Evolutionary conservation across 202 grass and related monocot species (phyloP), one percentile per base, ranked within the genome.

Genomic region (Setaria italica): DNA sequence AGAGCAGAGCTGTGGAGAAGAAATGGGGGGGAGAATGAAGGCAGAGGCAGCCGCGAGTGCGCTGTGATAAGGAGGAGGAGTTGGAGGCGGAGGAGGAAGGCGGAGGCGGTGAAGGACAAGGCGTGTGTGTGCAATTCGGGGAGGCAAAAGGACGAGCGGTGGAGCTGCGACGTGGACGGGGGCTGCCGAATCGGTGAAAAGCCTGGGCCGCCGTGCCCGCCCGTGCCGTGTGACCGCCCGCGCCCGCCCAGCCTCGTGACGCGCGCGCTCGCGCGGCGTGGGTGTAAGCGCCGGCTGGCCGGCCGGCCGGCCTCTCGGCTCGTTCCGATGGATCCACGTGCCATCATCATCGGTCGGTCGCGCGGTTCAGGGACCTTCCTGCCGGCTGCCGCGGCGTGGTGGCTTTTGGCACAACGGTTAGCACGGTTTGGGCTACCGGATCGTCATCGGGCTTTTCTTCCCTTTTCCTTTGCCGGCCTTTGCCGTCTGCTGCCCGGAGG

Each of bases 151-250:
- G 84, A 90, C 74, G 33, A 41, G 49, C 7, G 53, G 56, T 50
- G 59, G 50, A 15, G n/a, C 50, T 25, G 32, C 35, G 73, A 30
- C 76, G 67, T 55, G 20, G 89, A 81, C 35, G 85, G 77, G 13
- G 21, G n/a, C 62, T 91, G 71, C 89, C 85, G 25, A 84, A 85
- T 76, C 72, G 21, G 89, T 87, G 89, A 90, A 90, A 90, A 80
- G 62, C 25, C 47, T 70, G 54, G 74, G 62, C 50, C 74, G 17
- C 72, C 72, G 51, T 74, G 67, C 19, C 65, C 35, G 35, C 65
- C 17, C 65, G 67, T 70, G 67, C 67, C 67, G 39, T 70, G 71
- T 10, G 35, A 14, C 63, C 11, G 59, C 25, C 10, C 15, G 12
- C 0, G 68, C 42, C 57, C 10, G 58, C 2, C 25, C n/a, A 7